Evolutionary conservation across 768 basidiomycete species (phyloP).

Genomic region (Wakefieldia striispora): DNA sequence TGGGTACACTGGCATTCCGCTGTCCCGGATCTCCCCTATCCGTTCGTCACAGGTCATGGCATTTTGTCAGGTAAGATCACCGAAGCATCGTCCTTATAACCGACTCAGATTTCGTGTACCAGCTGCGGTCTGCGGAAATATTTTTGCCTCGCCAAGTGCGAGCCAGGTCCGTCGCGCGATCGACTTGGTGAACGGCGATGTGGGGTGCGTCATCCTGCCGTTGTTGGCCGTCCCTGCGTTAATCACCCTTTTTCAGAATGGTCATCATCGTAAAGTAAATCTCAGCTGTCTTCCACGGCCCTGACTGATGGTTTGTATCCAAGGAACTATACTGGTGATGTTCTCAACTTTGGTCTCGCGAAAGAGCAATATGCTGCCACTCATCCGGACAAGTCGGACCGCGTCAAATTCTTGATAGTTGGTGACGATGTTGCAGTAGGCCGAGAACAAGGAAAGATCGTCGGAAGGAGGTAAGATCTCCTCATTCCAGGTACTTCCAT

Average conservation of each 20-base stretch:
- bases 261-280: slow-evolving; percentile 80
- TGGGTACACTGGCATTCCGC: slow-evolving; percentile 28
- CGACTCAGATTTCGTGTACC: not conserved
- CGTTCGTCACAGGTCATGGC: slow-evolving; percentile 53
- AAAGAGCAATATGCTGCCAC: slow-evolving; percentile 77
- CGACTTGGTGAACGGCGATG: slow-evolving; percentile 68
- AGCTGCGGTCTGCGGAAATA: slow-evolving; percentile 82
- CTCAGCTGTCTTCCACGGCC: not conserved
- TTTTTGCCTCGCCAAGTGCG: slow-evolving; percentile 90
- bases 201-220: slow-evolving; percentile 48
- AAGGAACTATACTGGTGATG: slow-evolving; percentile 88
- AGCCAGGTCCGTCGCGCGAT: slow-evolving; percentile 81
- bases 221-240: not conserved
- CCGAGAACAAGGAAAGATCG: slow-evolving; percentile 73
- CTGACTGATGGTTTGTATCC: slow-evolving; percentile 2
- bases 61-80: slow-evolving; percentile 61
- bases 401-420: slow-evolving; percentile 75
- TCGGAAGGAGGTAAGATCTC: slow-evolving; percentile 61
- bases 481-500: slow-evolving; percentile 12
- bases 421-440: slow-evolving; percentile 92
- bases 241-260: slow-evolving; percentile 43
- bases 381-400: slow-evolving; percentile 63
- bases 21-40: not conserved
- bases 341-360: slow-evolving; percentile 89
- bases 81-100: not conserved